These are phyloP conservation scores for Elongisporangium prolatum DNA, from an alignment of 352 stramenopile species.

Conservation along the genomic window DNA sequence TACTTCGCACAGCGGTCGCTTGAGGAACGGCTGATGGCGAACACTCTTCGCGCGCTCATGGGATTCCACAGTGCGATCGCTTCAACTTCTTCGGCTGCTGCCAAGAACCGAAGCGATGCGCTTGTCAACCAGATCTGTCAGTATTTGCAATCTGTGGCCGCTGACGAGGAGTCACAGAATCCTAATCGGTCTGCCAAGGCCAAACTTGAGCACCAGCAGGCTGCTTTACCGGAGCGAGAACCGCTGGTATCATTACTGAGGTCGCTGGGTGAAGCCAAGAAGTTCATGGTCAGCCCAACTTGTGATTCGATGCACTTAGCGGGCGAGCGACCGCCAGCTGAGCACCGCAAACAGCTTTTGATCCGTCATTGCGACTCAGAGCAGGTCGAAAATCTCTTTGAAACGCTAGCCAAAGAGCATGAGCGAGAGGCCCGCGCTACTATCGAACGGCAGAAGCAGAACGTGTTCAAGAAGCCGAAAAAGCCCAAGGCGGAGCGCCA, in stretches of 20 bases:
- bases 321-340: slow-evolving; percentile 32
- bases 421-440: slow-evolving; percentile 2
- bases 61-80: slow-evolving; percentile 63
- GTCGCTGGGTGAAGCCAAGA: slow-evolving; percentile 31
- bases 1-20: slow-evolving; percentile 14
- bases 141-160: slow-evolving; percentile 14
- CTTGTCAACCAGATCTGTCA: slow-evolving; percentile 33
- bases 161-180: slow-evolving; percentile 1
- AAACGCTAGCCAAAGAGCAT: slow-evolving; percentile 34
- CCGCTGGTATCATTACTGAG: slow-evolving; percentile 34
- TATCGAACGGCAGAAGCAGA: not conserved
- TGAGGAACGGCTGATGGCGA: slow-evolving; percentile 40
- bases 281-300: slow-evolving; percentile 65
- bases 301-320: slow-evolving; percentile 47
- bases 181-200: not conserved
- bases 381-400: slow-evolving; percentile 44
- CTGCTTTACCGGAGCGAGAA: slow-evolving; percentile 37
- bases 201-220: not conserved
- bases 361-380: slow-evolving; percentile 56
- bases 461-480: not conserved
- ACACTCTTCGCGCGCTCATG: slow-evolving; percentile 66
- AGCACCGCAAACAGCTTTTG: slow-evolving; percentile 22
- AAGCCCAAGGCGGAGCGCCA: not conserved
- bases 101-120: slow-evolving; percentile 17
- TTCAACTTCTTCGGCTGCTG: slow-evolving; percentile 19